Evolutionary conservation across 768 basidiomycete genomes (phyloP).

Genomic region (Asterophora lycoperdoides): DNA sequence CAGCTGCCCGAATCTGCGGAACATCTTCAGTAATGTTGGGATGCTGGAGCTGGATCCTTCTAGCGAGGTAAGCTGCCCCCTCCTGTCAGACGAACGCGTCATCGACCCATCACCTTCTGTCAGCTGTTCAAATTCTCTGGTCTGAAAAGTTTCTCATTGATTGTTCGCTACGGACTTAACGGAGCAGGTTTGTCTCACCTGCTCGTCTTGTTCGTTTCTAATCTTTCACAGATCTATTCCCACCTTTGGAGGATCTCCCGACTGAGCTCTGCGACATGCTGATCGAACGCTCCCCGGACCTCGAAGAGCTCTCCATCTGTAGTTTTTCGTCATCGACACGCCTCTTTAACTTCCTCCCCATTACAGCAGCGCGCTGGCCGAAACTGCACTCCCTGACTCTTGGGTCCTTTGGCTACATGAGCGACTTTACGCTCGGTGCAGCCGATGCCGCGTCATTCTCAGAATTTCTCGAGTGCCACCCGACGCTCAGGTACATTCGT

Average conservation of each 20-base stretch:
- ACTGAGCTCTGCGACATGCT: conserved; percentile 46
- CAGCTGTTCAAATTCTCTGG: conserved; percentile 40
- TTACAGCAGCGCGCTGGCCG: conserved; percentile 38
- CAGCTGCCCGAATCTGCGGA: conserved; percentile 41
- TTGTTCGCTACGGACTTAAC: conserved; percentile 42
- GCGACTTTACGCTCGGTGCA: conserved; percentile 38
- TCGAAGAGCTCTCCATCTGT: conserved; percentile 47
- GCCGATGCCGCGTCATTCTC: conserved; percentile 27
- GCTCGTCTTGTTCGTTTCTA: conserved; percentile 3
- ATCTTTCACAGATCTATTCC: conserved; percentile 32
- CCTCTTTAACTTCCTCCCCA: conserved; percentile 38
- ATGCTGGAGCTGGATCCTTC: conserved; percentile 27
- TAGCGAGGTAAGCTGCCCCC: conserved; percentile 23
- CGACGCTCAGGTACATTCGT: conserved; percentile 36
- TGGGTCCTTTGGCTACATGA: conserved; percentile 46
- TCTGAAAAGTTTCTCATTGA: conserved; percentile 43
- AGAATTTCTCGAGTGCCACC: conserved; percentile 36
- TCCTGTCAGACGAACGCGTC: not conserved
- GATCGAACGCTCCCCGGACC: conserved; percentile 38
- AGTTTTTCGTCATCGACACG: conserved; percentile 45
- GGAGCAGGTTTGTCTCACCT: conserved; percentile 27
- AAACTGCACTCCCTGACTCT: conserved; percentile 41
- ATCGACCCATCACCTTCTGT: not conserved
- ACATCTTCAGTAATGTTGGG: conserved; percentile 44
- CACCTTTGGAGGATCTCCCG: conserved; percentile 36